A percentile compares a stretch with the other conserved stretches of the same genome.
Conservation (phyloP, 2,329 filamentous ascomycete genomes). For the Sclerotinia trifoliorum region DNA sequence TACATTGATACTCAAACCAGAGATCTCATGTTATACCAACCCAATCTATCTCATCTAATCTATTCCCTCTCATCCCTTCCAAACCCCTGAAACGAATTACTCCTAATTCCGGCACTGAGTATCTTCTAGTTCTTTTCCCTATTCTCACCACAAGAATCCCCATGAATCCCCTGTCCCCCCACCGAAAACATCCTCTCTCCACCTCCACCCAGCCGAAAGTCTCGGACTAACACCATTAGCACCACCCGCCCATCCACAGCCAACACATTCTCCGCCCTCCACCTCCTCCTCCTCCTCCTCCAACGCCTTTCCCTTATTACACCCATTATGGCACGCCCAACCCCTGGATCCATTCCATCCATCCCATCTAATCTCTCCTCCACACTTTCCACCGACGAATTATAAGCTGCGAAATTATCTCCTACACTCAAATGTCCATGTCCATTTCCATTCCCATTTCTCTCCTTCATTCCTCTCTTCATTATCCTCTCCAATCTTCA, state of each 20-base stretch:
- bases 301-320: background rate
- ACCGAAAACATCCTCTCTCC: too few species aligned
- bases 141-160: background rate
- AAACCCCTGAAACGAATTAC: background rate
- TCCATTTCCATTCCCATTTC: background rate
- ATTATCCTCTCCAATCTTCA: background rate
- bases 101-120: background rate
- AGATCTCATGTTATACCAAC: background rate
- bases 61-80: background rate
- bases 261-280: background rate
- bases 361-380: background rate
- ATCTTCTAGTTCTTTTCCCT: background rate
- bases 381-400: background rate
- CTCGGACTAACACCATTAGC: background rate
- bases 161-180: background rate
- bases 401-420: background rate
- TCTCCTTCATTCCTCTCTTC: background rate
- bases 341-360: background rate
- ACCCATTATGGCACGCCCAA: background rate
- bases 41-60: too few species aligned
- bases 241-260: background rate
- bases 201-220: conserved; percentile 2
- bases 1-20: background rate
- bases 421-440: background rate
- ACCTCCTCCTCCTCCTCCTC: too few species aligned